These are phyloP conservation scores for Boletus eberwhitei DNA, from an alignment of 768 basidiomycete genomes.

Conservation along the genomic window DNA sequence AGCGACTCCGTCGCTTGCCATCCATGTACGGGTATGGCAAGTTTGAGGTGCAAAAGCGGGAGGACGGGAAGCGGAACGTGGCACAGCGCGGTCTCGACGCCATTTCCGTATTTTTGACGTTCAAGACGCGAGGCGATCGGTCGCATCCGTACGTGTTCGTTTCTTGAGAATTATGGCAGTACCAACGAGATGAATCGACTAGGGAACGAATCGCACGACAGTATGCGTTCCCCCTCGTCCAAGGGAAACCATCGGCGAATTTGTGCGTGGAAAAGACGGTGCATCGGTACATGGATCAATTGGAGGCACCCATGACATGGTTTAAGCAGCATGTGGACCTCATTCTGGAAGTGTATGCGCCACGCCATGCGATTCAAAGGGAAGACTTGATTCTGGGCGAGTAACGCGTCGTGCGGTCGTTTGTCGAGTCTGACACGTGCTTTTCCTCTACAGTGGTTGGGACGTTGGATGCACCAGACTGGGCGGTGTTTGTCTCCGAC, in stretches of 20 bases:
- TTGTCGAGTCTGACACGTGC: background rate
- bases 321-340: conserved; percentile 65
- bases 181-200: background rate
- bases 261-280: conserved; percentile 68
- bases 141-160: conserved; percentile 37
- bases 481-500: conserved; percentile 75
- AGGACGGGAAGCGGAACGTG: conserved; percentile 53
- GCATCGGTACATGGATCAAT: conserved; percentile 61
- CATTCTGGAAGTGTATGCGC: conserved; percentile 55
- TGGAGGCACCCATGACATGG: conserved; percentile 68
- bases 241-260: conserved; percentile 63
- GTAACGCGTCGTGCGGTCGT: background rate
- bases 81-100: conserved; percentile 56
- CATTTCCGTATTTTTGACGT: conserved; percentile 46
- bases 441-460: conserved; percentile 51
- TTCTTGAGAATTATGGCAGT: background rate
- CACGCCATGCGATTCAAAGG: conserved; percentile 45
- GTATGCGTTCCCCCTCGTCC: conserved; percentile 57
- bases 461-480: conserved; percentile 64
- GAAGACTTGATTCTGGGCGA: conserved; percentile 56
- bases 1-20: conserved; percentile 45
- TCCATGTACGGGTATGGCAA: conserved; percentile 64
- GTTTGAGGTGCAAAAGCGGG: conserved; percentile 41
- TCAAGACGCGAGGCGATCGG: conserved; percentile 37
- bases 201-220: conserved; percentile 49